Evolutionary conservation across 257 asterid genomes (phyloP).

Genomic region (Verbena officinalis): DNA sequence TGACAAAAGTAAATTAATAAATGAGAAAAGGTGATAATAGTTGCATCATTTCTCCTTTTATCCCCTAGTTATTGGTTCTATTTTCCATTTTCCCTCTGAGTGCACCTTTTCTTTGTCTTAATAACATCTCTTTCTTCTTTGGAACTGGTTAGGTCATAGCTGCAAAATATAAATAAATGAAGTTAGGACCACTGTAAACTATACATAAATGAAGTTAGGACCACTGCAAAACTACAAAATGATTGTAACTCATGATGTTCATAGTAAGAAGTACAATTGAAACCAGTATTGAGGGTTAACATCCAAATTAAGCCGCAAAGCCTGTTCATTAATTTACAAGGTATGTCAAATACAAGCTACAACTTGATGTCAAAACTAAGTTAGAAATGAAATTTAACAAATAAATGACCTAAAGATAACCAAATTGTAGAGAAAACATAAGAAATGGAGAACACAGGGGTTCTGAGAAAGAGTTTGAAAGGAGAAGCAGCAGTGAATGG

Average conservation of each 20-base stretch:
- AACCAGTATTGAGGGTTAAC: neutral
- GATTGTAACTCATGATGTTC: neutral
- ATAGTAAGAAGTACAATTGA: neutral
- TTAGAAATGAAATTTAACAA: no score
- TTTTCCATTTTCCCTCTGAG: neutral
- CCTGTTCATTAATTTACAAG: neutral
- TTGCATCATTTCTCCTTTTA: neutral
- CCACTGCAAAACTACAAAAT: neutral
- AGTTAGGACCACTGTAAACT: neutral
- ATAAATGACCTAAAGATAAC: no score
- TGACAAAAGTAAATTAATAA: neutral
- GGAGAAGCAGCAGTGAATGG: neutral
- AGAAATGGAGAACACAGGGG: neutral
- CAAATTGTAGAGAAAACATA: no score
- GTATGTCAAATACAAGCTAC: no score
- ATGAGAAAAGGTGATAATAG: neutral
- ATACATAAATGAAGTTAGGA: neutral
- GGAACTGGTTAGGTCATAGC: slow-evolving; percentile 67
- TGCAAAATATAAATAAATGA: neutral
- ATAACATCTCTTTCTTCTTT: slow-evolving; percentile 75
- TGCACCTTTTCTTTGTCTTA: slow-evolving; percentile 64
- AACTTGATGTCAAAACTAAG: no score
- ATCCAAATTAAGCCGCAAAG: neutral
- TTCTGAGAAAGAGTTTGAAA: neutral
- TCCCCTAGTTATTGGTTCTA: no score